Percentiles rank a stretch among this genome's conserved stretches.
Conservation (phyloP, 2,329 filamentous ascomycete species). For the Neonectria coccinea region DNA sequence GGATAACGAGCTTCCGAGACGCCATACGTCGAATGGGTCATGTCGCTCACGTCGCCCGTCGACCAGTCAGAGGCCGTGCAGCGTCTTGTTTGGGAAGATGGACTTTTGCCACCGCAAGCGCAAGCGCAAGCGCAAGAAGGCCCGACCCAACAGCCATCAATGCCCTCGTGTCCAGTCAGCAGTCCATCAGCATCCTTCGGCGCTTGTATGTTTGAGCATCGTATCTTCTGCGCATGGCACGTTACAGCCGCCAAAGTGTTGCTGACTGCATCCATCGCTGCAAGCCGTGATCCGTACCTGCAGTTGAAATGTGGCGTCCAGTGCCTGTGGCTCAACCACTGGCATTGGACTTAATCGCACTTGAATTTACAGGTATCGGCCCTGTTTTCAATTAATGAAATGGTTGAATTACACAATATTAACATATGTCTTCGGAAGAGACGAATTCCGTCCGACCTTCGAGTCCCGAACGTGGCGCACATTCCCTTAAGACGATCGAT, state of each 20-base stretch:
- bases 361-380: no score
- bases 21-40: conserved; percentile 33
- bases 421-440: no score
- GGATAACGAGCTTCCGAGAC: conserved; percentile 18
- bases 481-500: no score
- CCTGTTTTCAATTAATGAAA: no score
- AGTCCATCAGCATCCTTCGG: conserved; percentile 1
- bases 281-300: conserved; percentile 12
- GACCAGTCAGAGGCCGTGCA: conserved; percentile 40
- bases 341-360: neutral
- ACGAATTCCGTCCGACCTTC: no score
- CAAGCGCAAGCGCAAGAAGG: conserved; percentile 1
- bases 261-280: neutral
- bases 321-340: neutral
- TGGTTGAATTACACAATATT: no score
- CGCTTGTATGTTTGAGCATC: conserved; percentile 24
- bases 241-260: neutral
- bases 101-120: conserved; percentile 35
- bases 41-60: conserved; percentile 11
- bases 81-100: conserved; percentile 32
- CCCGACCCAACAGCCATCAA: neutral
- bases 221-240: conserved; percentile 7
- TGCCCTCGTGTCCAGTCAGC: conserved; percentile 6
- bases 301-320: conserved; percentile 2
- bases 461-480: no score